These are phyloP conservation scores for Porogramme epimiltina DNA, from an alignment of 1,284 basidiomycete species.

Conservation along the genomic window DNA sequence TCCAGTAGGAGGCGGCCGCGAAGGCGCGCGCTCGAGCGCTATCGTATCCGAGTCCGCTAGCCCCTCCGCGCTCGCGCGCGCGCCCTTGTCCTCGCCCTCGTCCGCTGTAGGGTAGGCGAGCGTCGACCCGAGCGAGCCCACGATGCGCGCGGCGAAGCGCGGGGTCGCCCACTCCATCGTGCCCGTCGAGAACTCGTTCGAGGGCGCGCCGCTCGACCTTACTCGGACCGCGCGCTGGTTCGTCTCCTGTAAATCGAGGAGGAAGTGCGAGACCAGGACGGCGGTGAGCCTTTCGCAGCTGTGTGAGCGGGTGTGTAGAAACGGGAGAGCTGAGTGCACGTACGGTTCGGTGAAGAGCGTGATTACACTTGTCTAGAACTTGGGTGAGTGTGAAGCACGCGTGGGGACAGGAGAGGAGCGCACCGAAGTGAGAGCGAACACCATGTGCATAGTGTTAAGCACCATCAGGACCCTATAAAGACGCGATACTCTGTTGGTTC, in stretches of 20 bases:
- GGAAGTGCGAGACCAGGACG: constrained; percentile 5
- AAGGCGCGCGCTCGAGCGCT: too few relatives aligned
- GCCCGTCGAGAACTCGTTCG: background rate
- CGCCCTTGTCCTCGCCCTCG: too few relatives aligned
- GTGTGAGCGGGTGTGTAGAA: background rate
- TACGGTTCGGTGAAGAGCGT: constrained; percentile 1
- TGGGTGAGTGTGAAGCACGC: background rate
- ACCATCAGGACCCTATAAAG: background rate
- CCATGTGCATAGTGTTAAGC: constrained; percentile 1
- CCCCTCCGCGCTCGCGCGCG: too few relatives aligned
- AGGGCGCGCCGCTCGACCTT: background rate
- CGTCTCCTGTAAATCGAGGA: constrained; percentile 2
- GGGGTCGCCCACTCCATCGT: background rate
- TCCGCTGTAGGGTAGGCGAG: too few relatives aligned
- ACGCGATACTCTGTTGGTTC: background rate
- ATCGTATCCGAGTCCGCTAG: too few relatives aligned
- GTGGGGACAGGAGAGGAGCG: background rate
- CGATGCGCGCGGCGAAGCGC: background rate
- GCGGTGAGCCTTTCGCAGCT: background rate
- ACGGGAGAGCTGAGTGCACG: background rate
- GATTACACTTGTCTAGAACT: background rate
- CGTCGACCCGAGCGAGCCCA: constrained; percentile 1
- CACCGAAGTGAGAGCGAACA: background rate
- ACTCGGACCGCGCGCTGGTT: background rate
- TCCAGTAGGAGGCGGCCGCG: too few relatives aligned